Base-by-base conservation (phyloP, 1,284 basidiomycete species). In the Ceraceosorus guamensis region DNA sequence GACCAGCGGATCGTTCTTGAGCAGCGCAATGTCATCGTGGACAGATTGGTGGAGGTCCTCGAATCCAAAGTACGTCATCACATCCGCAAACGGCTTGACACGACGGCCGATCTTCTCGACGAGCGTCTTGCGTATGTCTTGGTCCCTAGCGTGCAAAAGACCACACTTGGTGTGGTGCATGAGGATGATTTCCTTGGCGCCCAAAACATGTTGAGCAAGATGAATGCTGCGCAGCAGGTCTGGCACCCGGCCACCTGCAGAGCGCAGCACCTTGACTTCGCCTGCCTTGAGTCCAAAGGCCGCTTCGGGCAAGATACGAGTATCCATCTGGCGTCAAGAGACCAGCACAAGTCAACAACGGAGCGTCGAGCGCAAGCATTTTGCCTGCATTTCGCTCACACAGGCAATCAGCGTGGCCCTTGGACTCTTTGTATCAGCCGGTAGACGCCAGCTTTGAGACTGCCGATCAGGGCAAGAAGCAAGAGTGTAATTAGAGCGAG, bases 81-180 rank as follows among this genome's bases (percentile, higher is more conserved):
- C 16, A 16, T 41, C 39, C 39, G 39, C 39, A 24, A 24, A 24
- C 2, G 24, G 24, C 24, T 24, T 24, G 24, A 24, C 24, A 24
- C 24, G 24, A 24, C 24, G 24, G 24, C 24, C 24, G 24, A 24
- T 24, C 24, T 24, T 24, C 24, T 24, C 24, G 2, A 24, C 18
- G 45, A 46, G 14, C 45, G 11, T 10, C 18, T 46, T 30, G 45
- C 30, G 45, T 7, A 46, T n/a, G 45, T 10, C 45, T 30, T 7
- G 16, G 2, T 46, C 45, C 16, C 10, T 13, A 30, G 16, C 6
- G 10, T 46, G 16, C 8, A 10, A 10, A n/a, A 46, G 16, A 10
- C 45, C 45, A n/a, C 45, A 46, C 8, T 46, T n/a, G 45, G 45
- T 46, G 45, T 46, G 45, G 18, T 46, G 45, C 14, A 46, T 16